Evolutionary conservation across 1,284 basidiomycete species (phyloP), one percentile per base, ranked within the genome.

Genomic region (Pseudozyma sp.): DNA sequence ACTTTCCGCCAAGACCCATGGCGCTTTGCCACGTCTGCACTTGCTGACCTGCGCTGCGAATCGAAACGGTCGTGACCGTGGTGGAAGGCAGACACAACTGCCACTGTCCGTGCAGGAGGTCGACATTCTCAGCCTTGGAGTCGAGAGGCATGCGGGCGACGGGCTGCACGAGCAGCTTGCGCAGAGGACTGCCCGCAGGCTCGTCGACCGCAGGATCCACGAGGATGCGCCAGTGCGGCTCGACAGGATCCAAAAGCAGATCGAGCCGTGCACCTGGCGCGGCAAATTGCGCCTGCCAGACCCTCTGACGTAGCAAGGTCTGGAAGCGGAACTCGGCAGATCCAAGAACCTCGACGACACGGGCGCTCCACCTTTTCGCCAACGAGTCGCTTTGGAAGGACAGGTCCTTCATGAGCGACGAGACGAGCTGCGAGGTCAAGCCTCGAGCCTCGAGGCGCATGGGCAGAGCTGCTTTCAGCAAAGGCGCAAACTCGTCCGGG

Each of bases 11-110:
- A 14, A 97, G 86, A n/a, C 94, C 94, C 48, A 97, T 88, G 29
- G 90, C 88, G 31, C 90, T 89, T 75, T 93, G 90, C 94, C 94
- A 97, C 3, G 92, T 90, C 8, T 92, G 91, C 0, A 94, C 92
- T 7, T 89, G 87, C 31, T 91, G 89, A 16, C 90, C 92, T 16
- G 85, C 83, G 14, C 92, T 93, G 69, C 88, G 85, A 46, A 97
- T 87, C 8, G 87, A 87, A 72, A 94, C 83, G 1, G 86, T 79
- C 51, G 93, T 86, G 5, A 87, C 85, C 5, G 87, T 87, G 8
- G 86, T 83, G 42, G 87, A 86, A 5, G 95, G 95, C 11, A 97
- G 83, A 17, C 91, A 91, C 61, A 97, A 88, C 77, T 94, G 89
- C 94, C 94, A 97, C 2, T 82, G 83, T 3, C 94, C 95, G 17